Base-by-base conservation (phyloP, 495 filamentous ascomycete species). In the Neurospora tetrasperma region DNA sequence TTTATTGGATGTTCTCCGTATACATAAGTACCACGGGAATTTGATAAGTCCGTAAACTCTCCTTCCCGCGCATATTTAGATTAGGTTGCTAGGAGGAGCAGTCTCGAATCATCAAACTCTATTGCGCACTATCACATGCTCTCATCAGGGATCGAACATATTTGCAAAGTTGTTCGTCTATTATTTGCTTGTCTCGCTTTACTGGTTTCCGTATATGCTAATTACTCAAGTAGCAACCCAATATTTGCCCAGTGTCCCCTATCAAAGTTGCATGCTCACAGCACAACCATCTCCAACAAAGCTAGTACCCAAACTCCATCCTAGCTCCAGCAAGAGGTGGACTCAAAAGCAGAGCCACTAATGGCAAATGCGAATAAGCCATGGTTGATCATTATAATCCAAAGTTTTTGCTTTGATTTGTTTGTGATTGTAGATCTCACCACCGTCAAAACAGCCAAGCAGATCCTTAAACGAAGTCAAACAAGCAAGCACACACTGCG, bases 391-490 rank as follows among this genome's bases (percentile, higher is more conserved):
- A 27, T 35, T 62, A 16, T 8, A 42, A 42, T 35, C 23, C 54
- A 35, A 62, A 62, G 27, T 16, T 62, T 62, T 35, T 35, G 23
- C 54, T 62, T 62, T 35, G 12, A 35, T 62, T 62, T 18, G 27
- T 62, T 62, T 62, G 54, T 31, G 27, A 5, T 62, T 27, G 27
- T 62, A 18, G 54, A 62, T 35, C 54, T 31, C 23, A 16, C 31
- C 54, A 35, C 23, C 54, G 54, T 62, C 40, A 41, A 69, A 35
- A 54, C 48, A 41, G 69, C 74, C 69, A 76, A 69, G 43, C 42
- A 73, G 16, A 69, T 27, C 62, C 62, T 46, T 59, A 18, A 70
- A 74, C 4, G 38, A 59, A 44, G 31, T 71, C 43, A n/a, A 66
- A 27, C 35, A 40, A 44, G 42, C 43, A 23, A 43, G 70, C 7